A percentile compares a stretch with the other conserved stretches of the same genome.
Conservation (phyloP, 805 yeast genomes). For the Candida montana region DNA sequence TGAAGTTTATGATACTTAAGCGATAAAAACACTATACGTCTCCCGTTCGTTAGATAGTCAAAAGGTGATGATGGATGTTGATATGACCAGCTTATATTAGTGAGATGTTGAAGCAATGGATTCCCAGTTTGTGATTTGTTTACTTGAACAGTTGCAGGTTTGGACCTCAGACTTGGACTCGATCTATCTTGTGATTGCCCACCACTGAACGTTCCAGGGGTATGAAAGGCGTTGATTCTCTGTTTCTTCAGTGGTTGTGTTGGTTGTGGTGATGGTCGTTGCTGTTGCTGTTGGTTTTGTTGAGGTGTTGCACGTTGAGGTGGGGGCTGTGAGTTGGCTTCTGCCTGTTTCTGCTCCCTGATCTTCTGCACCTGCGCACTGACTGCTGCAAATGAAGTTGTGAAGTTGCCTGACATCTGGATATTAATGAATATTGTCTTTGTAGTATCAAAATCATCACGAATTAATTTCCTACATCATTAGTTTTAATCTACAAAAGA, state of each 20-base stretch:
- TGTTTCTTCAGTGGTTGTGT: slow-evolving; percentile 10
- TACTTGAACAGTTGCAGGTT: slow-evolving; percentile 41
- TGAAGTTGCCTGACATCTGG: slow-evolving; percentile 2
- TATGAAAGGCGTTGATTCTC: slow-evolving; percentile 21
- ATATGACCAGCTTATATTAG: slow-evolving; percentile 50
- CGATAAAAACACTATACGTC: slow-evolving; percentile 55
- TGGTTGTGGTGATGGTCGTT: slow-evolving; percentile 1
- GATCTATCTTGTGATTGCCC: slow-evolving; percentile 2
- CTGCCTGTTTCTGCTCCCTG: slow-evolving; percentile 10
- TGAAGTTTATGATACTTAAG: slow-evolving; percentile 70
- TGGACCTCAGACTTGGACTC: slow-evolving; percentile 11
- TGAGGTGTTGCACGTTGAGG: not conserved
- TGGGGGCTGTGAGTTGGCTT: not conserved
- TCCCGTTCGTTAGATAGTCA: slow-evolving; percentile 62
- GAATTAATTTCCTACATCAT: too few relatives aligned
- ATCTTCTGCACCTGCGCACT: slow-evolving; percentile 9
- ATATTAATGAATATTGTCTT: not conserved
- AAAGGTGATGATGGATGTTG: slow-evolving; percentile 40
- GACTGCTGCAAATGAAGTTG: slow-evolving; percentile 5
- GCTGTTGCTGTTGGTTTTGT: not conserved
- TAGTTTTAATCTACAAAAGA: too few relatives aligned
- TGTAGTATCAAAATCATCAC: too few relatives aligned
- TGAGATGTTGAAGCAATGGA: slow-evolving; percentile 55
- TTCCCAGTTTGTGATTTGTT: slow-evolving; percentile 68
- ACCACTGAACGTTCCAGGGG: slow-evolving; percentile 15